Conservation (phyloP, 1,284 basidiomycete genomes). For the Pulveroboletus sp. region DNA sequence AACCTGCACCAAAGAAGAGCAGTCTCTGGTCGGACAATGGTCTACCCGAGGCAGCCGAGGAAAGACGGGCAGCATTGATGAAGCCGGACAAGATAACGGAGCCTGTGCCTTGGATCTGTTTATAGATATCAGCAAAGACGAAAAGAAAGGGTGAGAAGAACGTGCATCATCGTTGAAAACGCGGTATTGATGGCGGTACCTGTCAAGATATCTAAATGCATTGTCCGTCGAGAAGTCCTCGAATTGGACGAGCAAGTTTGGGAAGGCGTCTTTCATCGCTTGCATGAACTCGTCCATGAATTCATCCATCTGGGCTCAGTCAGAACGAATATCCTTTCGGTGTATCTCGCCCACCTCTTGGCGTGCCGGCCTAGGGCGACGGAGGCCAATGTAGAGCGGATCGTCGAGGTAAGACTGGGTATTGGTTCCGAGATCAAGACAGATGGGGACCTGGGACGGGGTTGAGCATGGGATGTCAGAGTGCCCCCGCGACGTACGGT, state of each 20-base stretch:
- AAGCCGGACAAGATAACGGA: slow-evolving; percentile 80
- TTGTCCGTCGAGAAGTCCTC: slow-evolving; percentile 80
- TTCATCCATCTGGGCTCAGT: slow-evolving; percentile 52
- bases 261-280: slow-evolving; percentile 65
- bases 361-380: slow-evolving; percentile 51
- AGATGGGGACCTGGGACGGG: slow-evolving; percentile 55
- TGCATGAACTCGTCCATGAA: slow-evolving; percentile 85
- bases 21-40: slow-evolving; percentile 71
- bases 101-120: slow-evolving; percentile 62
- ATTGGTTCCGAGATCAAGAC: slow-evolving; percentile 77
- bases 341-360: slow-evolving; percentile 36
- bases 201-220: slow-evolving; percentile 69
- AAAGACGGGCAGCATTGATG: slow-evolving; percentile 69
- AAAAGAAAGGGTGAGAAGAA: slow-evolving; percentile 7
- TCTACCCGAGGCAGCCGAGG: slow-evolving; percentile 56
- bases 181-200: slow-evolving; percentile 57
- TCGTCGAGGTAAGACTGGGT: slow-evolving; percentile 70
- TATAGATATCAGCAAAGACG: slow-evolving; percentile 8
- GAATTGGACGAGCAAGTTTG: slow-evolving; percentile 75
- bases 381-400: slow-evolving; percentile 78
- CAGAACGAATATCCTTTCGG: not conserved
- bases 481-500: slow-evolving; percentile 34
- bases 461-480: not conserved
- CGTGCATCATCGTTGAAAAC: slow-evolving; percentile 83
- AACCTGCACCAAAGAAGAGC: slow-evolving; percentile 78